Evolutionary conservation across 331 rosid genomes (phyloP), one percentile per base, ranked within the genome.

Genomic region (Erythrophleum ivorense): DNA sequence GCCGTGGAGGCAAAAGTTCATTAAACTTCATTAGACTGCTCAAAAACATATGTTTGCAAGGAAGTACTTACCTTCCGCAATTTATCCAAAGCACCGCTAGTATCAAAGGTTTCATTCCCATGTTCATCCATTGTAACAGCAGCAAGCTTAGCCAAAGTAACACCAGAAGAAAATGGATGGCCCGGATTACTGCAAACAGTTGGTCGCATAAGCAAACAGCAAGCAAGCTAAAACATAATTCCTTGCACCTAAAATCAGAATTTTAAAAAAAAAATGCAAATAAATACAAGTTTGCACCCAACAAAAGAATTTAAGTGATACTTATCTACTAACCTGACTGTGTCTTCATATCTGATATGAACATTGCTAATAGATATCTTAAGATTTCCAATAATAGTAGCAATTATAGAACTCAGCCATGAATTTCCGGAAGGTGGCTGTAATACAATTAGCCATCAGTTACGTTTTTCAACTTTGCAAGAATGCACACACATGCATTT

Each of bases 61-160:
- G 60, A 54, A 76, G 64, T 15, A 15, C 86, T 67, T 41, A 93
- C 99, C 99, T 95, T 95, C 80, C 94, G 90, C 87, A 95, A 86
- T 83, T 90, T 95, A 85, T 95, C 99, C 81, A 95, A 87, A 46
- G 97, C 99, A 75, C 99, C 98, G 86, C 99, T 93, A 63, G 98
- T 81, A 80, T 95, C 99, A 82, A 95, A 95, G 64, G 97, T 95
- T 86, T 95, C 99, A 75, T 90, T 92, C 72, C 92, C 99, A 59
- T 88, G 88, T 76, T 95, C 99, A 87, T 95, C 99, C 97, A 89
- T 92, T 1, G 99, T 95, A 89, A 93, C 94, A 83, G 99, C 99
- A 76, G 99, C 98, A 81, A 95, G 94, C 89, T 91, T 95, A 70
- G 99, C 97, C 84, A 95, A 90, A 79, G 99, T 95, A 78, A 91